Evolutionary conservation across 2,329 filamentous ascomycete genomes (phyloP).

Genomic region (Tolypocladium endophyticum): DNA sequence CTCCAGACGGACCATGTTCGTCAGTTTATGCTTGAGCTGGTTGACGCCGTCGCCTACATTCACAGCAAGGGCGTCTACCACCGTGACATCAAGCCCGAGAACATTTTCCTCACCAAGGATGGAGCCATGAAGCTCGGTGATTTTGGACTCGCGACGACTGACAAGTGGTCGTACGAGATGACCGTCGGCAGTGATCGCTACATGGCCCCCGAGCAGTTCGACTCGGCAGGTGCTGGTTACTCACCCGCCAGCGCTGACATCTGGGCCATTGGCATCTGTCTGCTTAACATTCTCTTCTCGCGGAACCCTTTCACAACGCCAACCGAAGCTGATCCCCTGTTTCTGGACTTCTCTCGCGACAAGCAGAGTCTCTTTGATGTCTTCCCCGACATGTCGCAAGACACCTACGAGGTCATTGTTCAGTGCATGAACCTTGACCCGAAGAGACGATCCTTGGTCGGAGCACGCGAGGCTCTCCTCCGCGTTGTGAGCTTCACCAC

Average conservation of each 20-base stretch:
- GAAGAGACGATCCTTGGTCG: slow-evolving; percentile 70
- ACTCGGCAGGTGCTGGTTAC: slow-evolving; percentile 78
- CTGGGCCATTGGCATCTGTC: slow-evolving; percentile 94
- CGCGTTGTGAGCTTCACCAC: slow-evolving; percentile 87
- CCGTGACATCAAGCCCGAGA: slow-evolving; percentile 98
- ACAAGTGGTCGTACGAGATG: slow-evolving; percentile 82
- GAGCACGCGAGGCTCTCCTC: slow-evolving; percentile 65
- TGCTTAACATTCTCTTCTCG: slow-evolving; percentile 93
- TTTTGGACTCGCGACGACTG: slow-evolving; percentile 84
- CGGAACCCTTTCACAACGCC: slow-evolving; percentile 92
- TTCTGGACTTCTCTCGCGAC: slow-evolving; percentile 85
- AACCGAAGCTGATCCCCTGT: slow-evolving; percentile 81
- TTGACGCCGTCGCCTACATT: slow-evolving; percentile 82
- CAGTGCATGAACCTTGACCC: slow-evolving; percentile 89
- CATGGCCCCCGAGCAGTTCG: slow-evolving; percentile 98
- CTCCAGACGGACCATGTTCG: slow-evolving; percentile 93
- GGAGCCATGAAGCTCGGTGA: slow-evolving; percentile 94
- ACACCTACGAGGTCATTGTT: slow-evolving; percentile 88
- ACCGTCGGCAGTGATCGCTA: slow-evolving; percentile 96
- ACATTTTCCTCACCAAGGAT: slow-evolving; percentile 84
- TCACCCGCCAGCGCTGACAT: slow-evolving; percentile 88
- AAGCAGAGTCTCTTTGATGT: slow-evolving; percentile 95
- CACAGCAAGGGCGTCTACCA: slow-evolving; percentile 89
- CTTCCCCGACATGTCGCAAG: slow-evolving; percentile 96
- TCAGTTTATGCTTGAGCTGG: slow-evolving; percentile 90